Evolutionary conservation across 2,329 filamentous ascomycete species (phyloP).

Genomic region (Ceratocystiopsis minuta): DNA sequence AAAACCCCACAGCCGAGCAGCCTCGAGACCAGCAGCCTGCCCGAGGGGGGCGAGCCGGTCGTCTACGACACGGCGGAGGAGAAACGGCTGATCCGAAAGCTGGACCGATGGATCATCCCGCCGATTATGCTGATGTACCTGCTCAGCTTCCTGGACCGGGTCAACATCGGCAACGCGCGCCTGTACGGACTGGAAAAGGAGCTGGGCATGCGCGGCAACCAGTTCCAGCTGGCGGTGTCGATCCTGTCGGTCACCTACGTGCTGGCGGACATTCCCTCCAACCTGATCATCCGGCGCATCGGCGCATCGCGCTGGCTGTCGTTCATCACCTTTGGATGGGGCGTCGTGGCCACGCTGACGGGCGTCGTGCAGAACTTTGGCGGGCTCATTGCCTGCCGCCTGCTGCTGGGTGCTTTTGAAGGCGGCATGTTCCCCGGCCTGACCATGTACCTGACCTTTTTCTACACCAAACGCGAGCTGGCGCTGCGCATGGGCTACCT

Average conservation of each 20-base stretch:
- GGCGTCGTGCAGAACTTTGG: constrained; percentile 49
- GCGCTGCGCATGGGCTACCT: constrained; percentile 56
- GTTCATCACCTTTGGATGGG: constrained; percentile 47
- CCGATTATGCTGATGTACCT: constrained; percentile 55
- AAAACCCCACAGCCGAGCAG: too few relatives aligned
- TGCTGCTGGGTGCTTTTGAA: constrained; percentile 47
- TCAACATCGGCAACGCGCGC: constrained; percentile 56
- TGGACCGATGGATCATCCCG: constrained; percentile 46
- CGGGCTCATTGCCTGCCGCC: constrained; percentile 44
- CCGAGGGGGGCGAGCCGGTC: too few relatives aligned
- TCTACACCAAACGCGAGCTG: constrained; percentile 54
- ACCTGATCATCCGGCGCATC: constrained; percentile 44
- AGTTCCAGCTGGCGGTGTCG: constrained; percentile 25
- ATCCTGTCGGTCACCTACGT: constrained; percentile 50
- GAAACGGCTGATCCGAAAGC: constrained; percentile 35
- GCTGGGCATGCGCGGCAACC: constrained; percentile 38
- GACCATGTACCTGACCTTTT: constrained; percentile 49
- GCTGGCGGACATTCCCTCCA: constrained; percentile 45
- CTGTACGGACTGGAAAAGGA: constrained; percentile 47
- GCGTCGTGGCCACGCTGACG: constrained; percentile 49
- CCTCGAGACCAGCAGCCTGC: too few relatives aligned
- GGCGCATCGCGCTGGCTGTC: constrained; percentile 44
- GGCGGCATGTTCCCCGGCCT: constrained; percentile 26
- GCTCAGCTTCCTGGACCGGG: constrained; percentile 57
- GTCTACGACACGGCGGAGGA: background rate